These are phyloP conservation scores for Zasmidium angulare DNA, from an alignment of 2,329 filamentous ascomycete genomes.

Conservation along the genomic window DNA sequence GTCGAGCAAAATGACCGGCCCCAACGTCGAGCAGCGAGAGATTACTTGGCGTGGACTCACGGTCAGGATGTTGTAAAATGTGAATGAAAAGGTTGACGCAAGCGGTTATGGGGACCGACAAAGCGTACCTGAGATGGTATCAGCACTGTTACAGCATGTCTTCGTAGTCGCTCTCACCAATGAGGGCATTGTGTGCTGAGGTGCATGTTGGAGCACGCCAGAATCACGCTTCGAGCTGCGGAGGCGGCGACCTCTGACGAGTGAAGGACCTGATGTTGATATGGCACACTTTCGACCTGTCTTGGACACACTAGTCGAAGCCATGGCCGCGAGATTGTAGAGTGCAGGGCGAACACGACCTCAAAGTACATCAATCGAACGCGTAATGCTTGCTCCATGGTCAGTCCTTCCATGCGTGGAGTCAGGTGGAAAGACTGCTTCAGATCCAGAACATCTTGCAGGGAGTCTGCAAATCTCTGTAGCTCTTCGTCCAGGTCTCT, in stretches of 20 bases:
- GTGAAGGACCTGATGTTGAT: background rate
- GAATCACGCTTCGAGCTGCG: background rate
- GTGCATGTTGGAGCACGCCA: background rate
- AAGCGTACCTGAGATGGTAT: background rate
- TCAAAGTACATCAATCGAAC: background rate
- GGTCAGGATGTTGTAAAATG: background rate
- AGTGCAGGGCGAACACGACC: background rate
- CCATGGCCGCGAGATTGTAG: background rate
- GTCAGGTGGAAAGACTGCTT: background rate
- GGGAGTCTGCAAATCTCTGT: background rate
- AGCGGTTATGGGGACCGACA: background rate
- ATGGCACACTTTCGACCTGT: background rate
- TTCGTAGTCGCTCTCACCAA: background rate
- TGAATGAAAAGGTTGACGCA: background rate
- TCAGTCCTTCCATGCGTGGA: background rate
- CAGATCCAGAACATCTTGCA: background rate
- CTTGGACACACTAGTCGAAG: background rate
- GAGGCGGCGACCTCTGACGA: background rate
- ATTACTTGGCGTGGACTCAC: background rate
- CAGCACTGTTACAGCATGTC: background rate
- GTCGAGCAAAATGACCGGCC: background rate
- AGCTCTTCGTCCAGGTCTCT: background rate
- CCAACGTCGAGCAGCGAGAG: background rate
- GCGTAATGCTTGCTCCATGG: background rate
- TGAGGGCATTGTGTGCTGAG: background rate